Conservation (phyloP, 441 rosid genomes). For the Metrosideros polymorpha region DNA sequence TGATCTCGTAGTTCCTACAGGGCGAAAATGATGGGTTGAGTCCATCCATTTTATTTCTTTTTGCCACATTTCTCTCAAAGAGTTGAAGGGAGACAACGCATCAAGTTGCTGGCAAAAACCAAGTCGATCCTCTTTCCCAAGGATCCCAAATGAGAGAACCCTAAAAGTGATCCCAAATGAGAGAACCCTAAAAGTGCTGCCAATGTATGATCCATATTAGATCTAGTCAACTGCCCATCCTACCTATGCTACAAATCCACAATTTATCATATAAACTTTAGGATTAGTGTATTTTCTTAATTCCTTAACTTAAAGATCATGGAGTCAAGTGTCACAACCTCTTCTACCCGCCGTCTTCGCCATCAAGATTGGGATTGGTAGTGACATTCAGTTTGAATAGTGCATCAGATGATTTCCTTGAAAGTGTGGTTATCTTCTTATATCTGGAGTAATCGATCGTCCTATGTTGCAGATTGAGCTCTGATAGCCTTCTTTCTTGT, state of each 20-base stretch:
- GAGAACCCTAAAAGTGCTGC: neutral
- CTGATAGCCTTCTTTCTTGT: neutral
- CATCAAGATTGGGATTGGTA: neutral
- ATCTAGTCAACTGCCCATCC: neutral
- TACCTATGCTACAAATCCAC: no score
- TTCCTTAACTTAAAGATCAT: no score
- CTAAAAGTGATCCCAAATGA: neutral
- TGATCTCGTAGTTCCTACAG: neutral
- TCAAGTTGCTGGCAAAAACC: neutral
- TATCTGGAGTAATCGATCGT: neutral
- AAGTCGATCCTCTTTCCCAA: neutral
- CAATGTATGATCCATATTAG: neutral
- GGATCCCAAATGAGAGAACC: neutral
- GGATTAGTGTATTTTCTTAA: no score
- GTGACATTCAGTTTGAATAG: neutral
- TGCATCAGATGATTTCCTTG: neutral
- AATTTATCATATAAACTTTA: no score
- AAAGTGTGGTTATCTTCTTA: neutral
- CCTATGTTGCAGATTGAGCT: neutral
- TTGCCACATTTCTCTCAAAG: neutral
- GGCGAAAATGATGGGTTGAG: neutral
- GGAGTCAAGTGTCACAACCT: no score
- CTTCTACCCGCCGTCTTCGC: neutral
- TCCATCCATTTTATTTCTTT: neutral
- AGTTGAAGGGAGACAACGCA: neutral